Percentiles rank a stretch among this genome's conserved stretches.
Conservation (phyloP, 129 eudicot genomes). For the Centaurea solstitialis region DNA sequence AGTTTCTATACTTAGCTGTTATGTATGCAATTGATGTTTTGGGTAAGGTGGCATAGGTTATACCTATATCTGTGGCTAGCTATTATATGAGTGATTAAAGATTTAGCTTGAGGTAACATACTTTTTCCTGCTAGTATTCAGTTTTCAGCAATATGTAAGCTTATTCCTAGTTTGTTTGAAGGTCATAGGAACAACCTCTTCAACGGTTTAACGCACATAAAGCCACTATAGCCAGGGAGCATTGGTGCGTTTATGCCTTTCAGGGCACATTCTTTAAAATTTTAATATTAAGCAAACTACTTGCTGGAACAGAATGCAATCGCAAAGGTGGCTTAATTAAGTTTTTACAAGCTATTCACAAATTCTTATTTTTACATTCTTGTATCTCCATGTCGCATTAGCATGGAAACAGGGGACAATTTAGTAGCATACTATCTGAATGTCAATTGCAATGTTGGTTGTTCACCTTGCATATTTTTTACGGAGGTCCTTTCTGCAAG, state of each 20-base stretch:
- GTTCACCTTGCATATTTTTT: not conserved
- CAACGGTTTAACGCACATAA: not conserved
- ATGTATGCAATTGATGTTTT: not conserved
- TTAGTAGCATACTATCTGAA: not conserved
- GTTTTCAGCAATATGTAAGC: no score
- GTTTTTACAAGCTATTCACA: not conserved
- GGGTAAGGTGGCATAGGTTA: not conserved
- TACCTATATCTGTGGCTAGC: not conserved
- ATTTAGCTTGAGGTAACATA: not conserved
- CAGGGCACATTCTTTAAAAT: not conserved
- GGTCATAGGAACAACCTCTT: not conserved
- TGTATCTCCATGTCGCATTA: not conserved
- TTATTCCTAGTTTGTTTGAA: no score
- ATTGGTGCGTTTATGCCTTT: not conserved
- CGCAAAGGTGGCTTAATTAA: not conserved
- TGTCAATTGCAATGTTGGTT: not conserved
- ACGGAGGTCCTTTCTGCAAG: no score
- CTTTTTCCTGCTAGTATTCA: not conserved
- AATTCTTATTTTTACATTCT: not conserved
- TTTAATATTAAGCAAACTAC: not conserved
- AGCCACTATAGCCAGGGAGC: not conserved
- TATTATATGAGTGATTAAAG: not conserved
- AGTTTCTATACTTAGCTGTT: not conserved
- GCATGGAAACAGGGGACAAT: not conserved
- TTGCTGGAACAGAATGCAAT: not conserved